Percentiles rank a stretch among this genome's conserved stretches.
These are phyloP conservation scores for Trametes hirsuta DNA, from an alignment of 1,284 basidiomycete species.

Conservation along the genomic window DNA sequence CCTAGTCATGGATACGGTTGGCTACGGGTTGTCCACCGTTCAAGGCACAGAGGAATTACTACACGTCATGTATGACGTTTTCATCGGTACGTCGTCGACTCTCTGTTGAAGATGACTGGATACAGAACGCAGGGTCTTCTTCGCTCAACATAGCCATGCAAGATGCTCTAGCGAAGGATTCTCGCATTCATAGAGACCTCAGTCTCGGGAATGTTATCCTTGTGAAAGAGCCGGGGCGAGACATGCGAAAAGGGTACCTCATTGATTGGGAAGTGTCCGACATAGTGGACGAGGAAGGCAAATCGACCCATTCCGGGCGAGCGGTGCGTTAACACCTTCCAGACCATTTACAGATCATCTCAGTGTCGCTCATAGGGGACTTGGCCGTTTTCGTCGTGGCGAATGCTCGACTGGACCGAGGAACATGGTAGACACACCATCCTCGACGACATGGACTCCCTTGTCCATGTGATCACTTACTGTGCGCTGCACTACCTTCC, in stretches of 20 bases:
- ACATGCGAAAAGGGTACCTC: background rate
- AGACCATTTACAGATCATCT: too few relatives aligned
- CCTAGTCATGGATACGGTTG: slow-evolving; percentile 8
- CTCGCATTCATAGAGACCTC: slow-evolving; percentile 11
- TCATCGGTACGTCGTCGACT: background rate
- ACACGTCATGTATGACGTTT: slow-evolving; percentile 9
- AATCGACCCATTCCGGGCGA: too few relatives aligned
- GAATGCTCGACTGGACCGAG: too few relatives aligned
- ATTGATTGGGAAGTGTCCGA: too few relatives aligned
- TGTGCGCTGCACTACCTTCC: too few relatives aligned
- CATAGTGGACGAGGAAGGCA: too few relatives aligned
- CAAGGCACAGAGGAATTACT: slow-evolving; percentile 11
- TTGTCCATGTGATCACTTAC: too few relatives aligned
- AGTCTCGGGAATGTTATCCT: slow-evolving; percentile 18
- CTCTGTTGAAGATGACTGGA: background rate
- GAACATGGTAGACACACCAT: too few relatives aligned
- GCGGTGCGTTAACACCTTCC: too few relatives aligned
- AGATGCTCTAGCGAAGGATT: slow-evolving; percentile 3
- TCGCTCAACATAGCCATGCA: slow-evolving; percentile 1
- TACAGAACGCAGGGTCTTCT: background rate
- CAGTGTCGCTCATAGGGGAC: too few relatives aligned
- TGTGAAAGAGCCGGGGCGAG: background rate
- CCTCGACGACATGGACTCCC: too few relatives aligned
- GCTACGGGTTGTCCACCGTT: background rate
- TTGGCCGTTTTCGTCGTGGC: too few relatives aligned